These are phyloP conservation scores for Stachybotrys chartarum DNA, from an alignment of 2,329 filamentous ascomycete genomes.

Conservation along the genomic window DNA sequence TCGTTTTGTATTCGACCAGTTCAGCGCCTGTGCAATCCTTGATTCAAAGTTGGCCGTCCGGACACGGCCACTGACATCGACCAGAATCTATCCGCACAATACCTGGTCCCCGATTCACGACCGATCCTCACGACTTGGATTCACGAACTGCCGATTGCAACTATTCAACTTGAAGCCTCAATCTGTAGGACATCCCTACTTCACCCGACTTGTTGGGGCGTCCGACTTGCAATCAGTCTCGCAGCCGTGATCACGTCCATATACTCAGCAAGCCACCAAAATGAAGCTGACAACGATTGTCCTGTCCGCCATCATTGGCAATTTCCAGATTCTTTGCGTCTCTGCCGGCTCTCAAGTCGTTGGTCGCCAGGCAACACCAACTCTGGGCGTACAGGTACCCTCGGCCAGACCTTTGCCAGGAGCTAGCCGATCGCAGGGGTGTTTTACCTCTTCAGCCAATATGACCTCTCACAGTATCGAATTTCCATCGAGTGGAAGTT, in stretches of 20 bases:
- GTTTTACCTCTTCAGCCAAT: slow-evolving; percentile 37
- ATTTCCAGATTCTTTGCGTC: slow-evolving; percentile 14
- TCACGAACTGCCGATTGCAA: neutral
- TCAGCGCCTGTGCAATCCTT: neutral
- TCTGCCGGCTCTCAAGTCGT: slow-evolving; percentile 7
- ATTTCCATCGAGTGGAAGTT: slow-evolving; percentile 32
- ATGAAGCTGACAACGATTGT: slow-evolving; percentile 25
- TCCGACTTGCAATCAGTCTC: too few species aligned
- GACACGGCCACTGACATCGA: neutral
- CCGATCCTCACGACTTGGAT: neutral
- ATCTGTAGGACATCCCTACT: too few species aligned
- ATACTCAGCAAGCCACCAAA: slow-evolving; percentile 4
- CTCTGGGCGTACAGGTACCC: neutral
- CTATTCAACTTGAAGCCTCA: neutral
- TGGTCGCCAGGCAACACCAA: neutral
- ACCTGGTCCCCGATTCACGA: neutral
- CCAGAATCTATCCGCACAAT: neutral
- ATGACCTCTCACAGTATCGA: slow-evolving; percentile 14
- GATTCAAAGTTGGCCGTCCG: neutral
- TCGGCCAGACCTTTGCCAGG: neutral
- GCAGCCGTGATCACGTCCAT: too few species aligned
- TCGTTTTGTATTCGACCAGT: neutral
- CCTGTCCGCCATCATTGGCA: slow-evolving; percentile 19
- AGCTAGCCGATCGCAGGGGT: slow-evolving; percentile 33
- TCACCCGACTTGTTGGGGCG: too few species aligned